phyloP scores from a whole-genome alignment of 2,329 filamentous ascomycete genomes.

The Graphilbum sp. region DNA sequence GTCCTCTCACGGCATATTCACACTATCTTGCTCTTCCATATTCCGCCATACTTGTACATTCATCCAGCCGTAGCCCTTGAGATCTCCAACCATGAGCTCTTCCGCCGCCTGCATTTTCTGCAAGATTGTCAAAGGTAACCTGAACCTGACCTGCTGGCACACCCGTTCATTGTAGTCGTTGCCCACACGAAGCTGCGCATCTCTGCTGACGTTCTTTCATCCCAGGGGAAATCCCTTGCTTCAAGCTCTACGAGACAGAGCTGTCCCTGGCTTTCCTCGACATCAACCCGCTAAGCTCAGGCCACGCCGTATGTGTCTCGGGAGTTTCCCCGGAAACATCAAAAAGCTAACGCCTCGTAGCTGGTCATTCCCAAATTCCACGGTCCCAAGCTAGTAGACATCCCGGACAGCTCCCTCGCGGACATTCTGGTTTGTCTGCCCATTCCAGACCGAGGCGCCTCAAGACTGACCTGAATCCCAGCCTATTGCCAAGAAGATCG shows the following conservation, averaged over 20 bases:
- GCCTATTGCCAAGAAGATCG: slow-evolving; percentile 78
- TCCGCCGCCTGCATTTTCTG: slow-evolving; percentile 73
- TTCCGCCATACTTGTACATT: too few species aligned
- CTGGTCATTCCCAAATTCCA: slow-evolving; percentile 94
- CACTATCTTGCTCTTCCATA: too few species aligned
- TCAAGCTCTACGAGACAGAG: slow-evolving; percentile 92
- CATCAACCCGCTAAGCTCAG: slow-evolving; percentile 75
- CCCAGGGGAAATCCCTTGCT: slow-evolving; percentile 83
- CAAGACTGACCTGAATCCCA: too few species aligned
- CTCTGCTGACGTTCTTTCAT: not conserved
- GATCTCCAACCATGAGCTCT: not conserved
- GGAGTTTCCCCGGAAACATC: too few species aligned
- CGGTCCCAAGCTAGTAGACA: slow-evolving; percentile 78
- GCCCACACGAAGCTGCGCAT: too few species aligned
- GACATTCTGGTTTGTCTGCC: slow-evolving; percentile 57
- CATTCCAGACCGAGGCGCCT: too few species aligned
- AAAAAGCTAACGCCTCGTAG: slow-evolving; percentile 28
- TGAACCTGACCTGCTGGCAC: too few species aligned
- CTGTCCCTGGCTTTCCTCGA: slow-evolving; percentile 93
- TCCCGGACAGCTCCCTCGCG: slow-evolving; percentile 71
- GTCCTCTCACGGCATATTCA: too few species aligned
- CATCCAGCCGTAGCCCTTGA: too few species aligned
- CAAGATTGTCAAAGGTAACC: slow-evolving; percentile 81
- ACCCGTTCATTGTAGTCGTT: too few species aligned
- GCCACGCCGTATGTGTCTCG: slow-evolving; percentile 58